phyloP scores from a whole-genome alignment of 202 grass and related monocot species.

The Elaeis oleifera region DNA sequence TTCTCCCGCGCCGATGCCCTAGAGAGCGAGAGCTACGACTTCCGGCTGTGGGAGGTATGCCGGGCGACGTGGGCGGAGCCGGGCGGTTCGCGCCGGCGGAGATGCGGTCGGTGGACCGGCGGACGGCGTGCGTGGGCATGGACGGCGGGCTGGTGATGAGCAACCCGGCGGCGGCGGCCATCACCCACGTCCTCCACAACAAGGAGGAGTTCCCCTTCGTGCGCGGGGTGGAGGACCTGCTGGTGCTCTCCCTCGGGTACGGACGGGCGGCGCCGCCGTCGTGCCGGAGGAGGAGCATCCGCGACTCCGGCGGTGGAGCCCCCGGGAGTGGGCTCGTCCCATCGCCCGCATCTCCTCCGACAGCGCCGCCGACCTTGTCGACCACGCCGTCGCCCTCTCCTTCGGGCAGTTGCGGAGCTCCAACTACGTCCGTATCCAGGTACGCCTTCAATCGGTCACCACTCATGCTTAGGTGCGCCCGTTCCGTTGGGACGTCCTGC shows the following conservation, averaged over 20 bases:
- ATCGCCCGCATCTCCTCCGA: slow-evolving; percentile 77
- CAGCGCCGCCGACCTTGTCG: slow-evolving; percentile 75
- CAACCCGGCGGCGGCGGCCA: slow-evolving; percentile 68
- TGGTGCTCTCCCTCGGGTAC: slow-evolving; percentile 89
- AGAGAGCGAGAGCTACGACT: slow-evolving; percentile 90
- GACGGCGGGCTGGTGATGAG: slow-evolving; percentile 78
- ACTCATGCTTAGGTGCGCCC: no score
- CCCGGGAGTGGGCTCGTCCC: slow-evolving; percentile 78
- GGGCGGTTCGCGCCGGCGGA: slow-evolving; percentile 70
- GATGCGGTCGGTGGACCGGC: slow-evolving; percentile 56
- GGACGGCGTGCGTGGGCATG: slow-evolving; percentile 67
- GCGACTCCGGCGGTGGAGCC: slow-evolving; percentile 44
- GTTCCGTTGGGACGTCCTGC: no score
- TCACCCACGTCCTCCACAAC: slow-evolving; percentile 98
- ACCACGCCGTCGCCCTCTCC: slow-evolving; percentile 88
- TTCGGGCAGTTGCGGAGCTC: slow-evolving; percentile 77
- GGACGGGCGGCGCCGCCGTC: slow-evolving; percentile 20
- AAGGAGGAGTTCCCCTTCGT: slow-evolving; percentile 97
- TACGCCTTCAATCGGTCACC: background rate
- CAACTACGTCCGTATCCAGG: slow-evolving; percentile 95
- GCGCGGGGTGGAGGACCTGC: slow-evolving; percentile 88
- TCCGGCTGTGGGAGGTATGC: slow-evolving; percentile 87
- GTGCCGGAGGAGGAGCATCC: slow-evolving; percentile 28
- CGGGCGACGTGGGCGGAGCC: slow-evolving; percentile 86
- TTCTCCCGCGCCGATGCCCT: slow-evolving; percentile 95